Evolutionary conservation across 176 grass and related monocot genomes (phyloP).

Genomic region (Ananas comosus): DNA sequence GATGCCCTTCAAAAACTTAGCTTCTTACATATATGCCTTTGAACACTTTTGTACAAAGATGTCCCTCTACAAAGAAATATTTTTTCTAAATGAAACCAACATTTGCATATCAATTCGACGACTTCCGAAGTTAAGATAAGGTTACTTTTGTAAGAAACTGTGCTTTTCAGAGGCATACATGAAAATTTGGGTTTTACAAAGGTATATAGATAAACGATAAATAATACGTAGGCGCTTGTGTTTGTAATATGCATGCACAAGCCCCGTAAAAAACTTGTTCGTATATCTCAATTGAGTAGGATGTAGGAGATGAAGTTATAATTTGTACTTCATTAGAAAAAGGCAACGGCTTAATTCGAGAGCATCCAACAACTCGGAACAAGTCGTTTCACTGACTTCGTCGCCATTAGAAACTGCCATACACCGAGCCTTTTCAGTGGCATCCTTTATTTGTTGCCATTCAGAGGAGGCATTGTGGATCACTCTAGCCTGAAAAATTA

Average conservation of each 20-base stretch:
- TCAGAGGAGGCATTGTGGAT: conserved; percentile 71
- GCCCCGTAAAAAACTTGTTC: background rate
- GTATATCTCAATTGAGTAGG: background rate
- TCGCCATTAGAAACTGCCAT: conserved; percentile 32
- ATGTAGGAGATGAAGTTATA: conserved; percentile 12
- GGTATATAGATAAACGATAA: conserved; percentile 5
- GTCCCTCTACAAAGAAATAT: too few species aligned
- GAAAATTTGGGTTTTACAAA: conserved; percentile 9
- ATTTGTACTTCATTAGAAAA: conserved; percentile 83
- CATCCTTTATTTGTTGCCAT: conserved; percentile 91
- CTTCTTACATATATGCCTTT: too few species aligned
- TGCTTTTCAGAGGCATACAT: conserved; percentile 7
- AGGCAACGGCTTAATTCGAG: conserved; percentile 86
- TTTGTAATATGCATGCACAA: too few species aligned
- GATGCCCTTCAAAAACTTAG: too few species aligned
- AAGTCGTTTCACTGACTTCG: conserved; percentile 69
- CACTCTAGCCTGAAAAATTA: conserved; percentile 48
- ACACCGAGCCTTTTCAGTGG: conserved; percentile 55
- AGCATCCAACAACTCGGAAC: conserved; percentile 69
- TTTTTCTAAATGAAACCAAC: too few species aligned
- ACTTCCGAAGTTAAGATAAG: too few species aligned
- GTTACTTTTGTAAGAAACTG: too few species aligned
- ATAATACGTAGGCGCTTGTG: background rate
- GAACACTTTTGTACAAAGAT: too few species aligned
- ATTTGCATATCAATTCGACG: too few species aligned